Evolutionary conservation across 108 stramenopile species (phyloP).

Genomic region (Chaetoceros muelleri): DNA sequence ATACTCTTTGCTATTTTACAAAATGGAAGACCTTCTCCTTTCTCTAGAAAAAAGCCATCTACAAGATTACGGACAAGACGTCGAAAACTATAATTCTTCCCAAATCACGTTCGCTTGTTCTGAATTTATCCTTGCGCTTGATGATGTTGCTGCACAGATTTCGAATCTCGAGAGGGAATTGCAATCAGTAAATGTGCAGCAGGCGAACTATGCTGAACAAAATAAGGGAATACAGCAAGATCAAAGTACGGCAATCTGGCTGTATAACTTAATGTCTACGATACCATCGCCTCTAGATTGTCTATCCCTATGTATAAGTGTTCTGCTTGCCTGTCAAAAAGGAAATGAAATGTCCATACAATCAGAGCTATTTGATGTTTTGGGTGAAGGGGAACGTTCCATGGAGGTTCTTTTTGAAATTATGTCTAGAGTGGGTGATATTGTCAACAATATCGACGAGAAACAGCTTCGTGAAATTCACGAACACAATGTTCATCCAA

Average conservation of each 20-base stretch:
- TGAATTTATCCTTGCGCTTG: no score
- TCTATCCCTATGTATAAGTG: background rate
- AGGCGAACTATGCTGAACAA: no score
- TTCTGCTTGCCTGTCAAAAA: constrained; percentile 10
- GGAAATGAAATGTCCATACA: constrained; percentile 32
- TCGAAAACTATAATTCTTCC: no score
- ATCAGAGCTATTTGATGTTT: constrained; percentile 44
- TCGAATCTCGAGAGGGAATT: no score
- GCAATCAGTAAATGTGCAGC: no score
- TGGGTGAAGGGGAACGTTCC: constrained; percentile 42
- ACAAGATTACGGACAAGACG: no score
- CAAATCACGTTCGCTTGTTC: no score
- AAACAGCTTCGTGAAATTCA: background rate
- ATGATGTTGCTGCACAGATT: no score
- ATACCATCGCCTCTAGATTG: background rate
- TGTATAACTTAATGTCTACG: background rate
- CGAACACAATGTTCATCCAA: background rate
- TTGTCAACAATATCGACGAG: constrained; percentile 12
- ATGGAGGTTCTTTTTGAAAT: constrained; percentile 40
- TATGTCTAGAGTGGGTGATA: constrained; percentile 18
- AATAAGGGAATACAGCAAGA: background rate
- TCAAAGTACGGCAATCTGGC: background rate
- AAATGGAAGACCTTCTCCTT: no score
- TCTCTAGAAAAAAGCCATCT: no score
- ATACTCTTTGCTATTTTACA: no score